These are phyloP conservation scores for Puya raimondii DNA, from an alignment of 176 grass and related monocot species.

Conservation along the genomic window DNA sequence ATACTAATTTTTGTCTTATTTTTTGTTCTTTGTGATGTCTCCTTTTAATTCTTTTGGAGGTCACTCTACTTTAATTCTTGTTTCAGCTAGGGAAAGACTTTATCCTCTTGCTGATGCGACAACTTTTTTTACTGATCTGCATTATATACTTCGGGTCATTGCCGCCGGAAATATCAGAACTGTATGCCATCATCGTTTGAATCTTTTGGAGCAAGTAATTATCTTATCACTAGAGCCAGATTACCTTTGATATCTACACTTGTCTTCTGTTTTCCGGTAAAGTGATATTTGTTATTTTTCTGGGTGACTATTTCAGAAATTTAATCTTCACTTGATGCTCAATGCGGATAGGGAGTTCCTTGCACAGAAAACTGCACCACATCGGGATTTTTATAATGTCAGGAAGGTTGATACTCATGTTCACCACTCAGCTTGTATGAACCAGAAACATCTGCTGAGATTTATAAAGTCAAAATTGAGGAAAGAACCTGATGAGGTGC, in stretches of 20 bases:
- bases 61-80: slow-evolving; percentile 12
- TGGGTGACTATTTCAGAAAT: slow-evolving; percentile 54
- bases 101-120: slow-evolving; percentile 86
- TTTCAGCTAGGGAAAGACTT: slow-evolving; percentile 67
- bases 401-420: slow-evolving; percentile 98
- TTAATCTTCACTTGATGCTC: slow-evolving; percentile 96
- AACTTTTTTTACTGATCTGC: slow-evolving; percentile 93
- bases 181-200: slow-evolving; percentile 70
- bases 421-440: slow-evolving; percentile 99
- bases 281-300: slow-evolving; percentile 8
- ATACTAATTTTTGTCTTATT: background rate
- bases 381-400: slow-evolving; percentile 92
- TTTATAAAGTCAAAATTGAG: slow-evolving; percentile 95
- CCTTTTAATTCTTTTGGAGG: slow-evolving; percentile 2
- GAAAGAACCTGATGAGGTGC: slow-evolving; percentile 91
- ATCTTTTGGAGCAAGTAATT: slow-evolving; percentile 87
- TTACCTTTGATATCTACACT: slow-evolving; percentile 3
- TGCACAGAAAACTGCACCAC: slow-evolving; percentile 95
- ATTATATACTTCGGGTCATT: slow-evolving; percentile 78
- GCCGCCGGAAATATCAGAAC: slow-evolving; percentile 91
- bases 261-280: background rate
- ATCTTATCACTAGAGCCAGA: background rate
- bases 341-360: slow-evolving; percentile 92
- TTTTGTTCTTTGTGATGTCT: slow-evolving; percentile 4
- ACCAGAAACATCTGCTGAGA: slow-evolving; percentile 90